A percentile compares a stretch with the other conserved stretches of the same genome.
These are phyloP conservation scores for Fusarium compactum DNA, from an alignment of 2,329 filamentous ascomycete genomes.

Conservation along the genomic window DNA sequence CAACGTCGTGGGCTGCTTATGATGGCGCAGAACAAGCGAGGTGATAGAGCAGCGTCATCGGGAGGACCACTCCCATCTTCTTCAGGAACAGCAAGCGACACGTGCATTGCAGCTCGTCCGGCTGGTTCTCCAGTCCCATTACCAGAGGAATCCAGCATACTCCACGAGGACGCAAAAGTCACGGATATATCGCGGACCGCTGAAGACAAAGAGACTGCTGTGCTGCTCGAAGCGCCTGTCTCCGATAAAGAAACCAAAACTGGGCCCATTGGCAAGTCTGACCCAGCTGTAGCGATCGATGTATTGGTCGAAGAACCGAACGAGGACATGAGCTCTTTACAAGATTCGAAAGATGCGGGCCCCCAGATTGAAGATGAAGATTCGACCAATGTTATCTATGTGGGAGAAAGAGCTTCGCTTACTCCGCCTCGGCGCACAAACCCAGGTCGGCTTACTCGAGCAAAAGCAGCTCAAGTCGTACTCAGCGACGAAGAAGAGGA, in stretches of 20 bases:
- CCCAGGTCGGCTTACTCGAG: constrained; percentile 18
- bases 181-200: neutral
- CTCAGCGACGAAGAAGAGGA: constrained; percentile 25
- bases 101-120: neutral
- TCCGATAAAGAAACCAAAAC: constrained; percentile 3
- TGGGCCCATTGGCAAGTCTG: neutral
- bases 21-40: constrained; percentile 53
- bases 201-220: neutral
- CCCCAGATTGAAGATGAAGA: neutral
- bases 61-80: neutral
- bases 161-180: neutral
- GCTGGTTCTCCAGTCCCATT: neutral
- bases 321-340: neutral
- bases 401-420: constrained; percentile 6
- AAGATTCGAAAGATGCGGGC: neutral
- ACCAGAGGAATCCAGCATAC: constrained; percentile 1
- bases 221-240: neutral
- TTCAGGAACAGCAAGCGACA: neutral
- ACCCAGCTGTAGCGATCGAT: neutral
- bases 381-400: neutral
- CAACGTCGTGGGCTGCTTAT: constrained; percentile 63
- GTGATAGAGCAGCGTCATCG: neutral
- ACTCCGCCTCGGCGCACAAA: constrained; percentile 21
- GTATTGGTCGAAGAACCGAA: neutral
- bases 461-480: constrained; percentile 9